Percentiles rank a stretch among this genome's conserved stretches.
These are phyloP conservation scores for Populus nigra DNA, from an alignment of 345 rosid genomes.

Conservation along the genomic window DNA sequence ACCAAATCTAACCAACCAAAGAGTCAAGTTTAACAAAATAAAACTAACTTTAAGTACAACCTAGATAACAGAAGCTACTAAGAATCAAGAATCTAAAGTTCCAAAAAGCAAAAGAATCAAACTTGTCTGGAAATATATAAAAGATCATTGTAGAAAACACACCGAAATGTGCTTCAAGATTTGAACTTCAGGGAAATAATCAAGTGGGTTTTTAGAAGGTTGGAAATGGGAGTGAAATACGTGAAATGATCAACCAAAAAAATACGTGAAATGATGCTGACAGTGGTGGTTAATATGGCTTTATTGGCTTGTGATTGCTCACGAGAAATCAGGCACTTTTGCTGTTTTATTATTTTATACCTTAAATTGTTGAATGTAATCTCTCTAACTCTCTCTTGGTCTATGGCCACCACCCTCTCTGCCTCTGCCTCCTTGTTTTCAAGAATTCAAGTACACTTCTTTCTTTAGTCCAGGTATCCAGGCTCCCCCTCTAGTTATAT, in stretches of 20 bases:
- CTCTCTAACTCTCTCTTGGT: background rate
- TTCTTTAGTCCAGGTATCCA: conserved; percentile 7
- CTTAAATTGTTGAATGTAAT: background rate
- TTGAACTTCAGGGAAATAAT: conserved; percentile 2
- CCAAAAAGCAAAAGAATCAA: conserved; percentile 13
- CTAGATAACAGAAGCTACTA: conserved; percentile 18
- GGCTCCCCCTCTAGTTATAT: conserved; percentile 4
- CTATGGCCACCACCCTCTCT: background rate
- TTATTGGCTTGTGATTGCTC: conserved; percentile 44
- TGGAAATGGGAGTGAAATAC: conserved; percentile 25
- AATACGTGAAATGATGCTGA: conserved; percentile 38
- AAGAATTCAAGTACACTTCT: background rate
- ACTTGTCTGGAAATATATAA: background rate
- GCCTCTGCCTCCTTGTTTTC: background rate
- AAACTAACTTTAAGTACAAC: conserved; percentile 15
- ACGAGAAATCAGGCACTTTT: conserved; percentile 38
- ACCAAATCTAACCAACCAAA: conserved; percentile 37
- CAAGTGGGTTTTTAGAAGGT: conserved; percentile 7
- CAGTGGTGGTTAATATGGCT: conserved; percentile 24
- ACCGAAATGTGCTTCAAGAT: background rate
- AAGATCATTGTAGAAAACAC: conserved; percentile 9
- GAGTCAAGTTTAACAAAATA: conserved; percentile 13
- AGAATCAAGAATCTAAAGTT: conserved; percentile 17
- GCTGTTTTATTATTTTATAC: background rate
- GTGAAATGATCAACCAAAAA: conserved; percentile 24